A percentile compares a stretch with the other conserved stretches of the same genome.
phyloP scores from a whole-genome alignment of 345 rosid species.

The Odontarrhena argentea region DNA sequence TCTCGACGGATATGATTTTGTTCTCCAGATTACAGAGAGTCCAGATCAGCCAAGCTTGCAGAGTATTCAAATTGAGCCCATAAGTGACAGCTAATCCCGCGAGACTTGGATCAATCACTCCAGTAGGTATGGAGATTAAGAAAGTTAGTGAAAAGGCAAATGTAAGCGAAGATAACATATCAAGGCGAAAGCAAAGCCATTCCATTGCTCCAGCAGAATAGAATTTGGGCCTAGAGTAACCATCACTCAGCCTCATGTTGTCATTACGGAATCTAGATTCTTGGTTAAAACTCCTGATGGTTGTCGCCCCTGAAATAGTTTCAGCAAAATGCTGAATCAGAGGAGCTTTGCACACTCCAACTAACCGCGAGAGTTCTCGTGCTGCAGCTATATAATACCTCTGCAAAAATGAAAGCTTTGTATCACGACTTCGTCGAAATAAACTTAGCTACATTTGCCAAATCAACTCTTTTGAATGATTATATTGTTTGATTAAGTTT shows the following conservation, averaged over 20 bases:
- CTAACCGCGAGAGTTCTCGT: conserved; percentile 70
- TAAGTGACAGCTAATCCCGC: conserved; percentile 89
- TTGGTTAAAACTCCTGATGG: conserved; percentile 81
- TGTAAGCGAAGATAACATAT: conserved; percentile 63
- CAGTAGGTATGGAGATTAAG: conserved; percentile 64
- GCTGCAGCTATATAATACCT: conserved; percentile 70
- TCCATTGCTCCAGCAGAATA: conserved; percentile 68
- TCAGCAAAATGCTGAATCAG: conserved; percentile 84
- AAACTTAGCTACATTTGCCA: background rate
- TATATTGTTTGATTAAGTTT: background rate
- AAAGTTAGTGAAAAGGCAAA: conserved; percentile 72
- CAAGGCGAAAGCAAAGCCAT: conserved; percentile 85
- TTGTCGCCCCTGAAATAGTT: conserved; percentile 74
- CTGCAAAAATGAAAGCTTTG: conserved; percentile 46
- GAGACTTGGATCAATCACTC: conserved; percentile 72
- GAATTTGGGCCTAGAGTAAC: conserved; percentile 67
- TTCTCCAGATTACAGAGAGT: conserved; percentile 68
- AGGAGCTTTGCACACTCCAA: conserved; percentile 84
- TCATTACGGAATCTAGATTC: conserved; percentile 63
- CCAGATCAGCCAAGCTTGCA: conserved; percentile 77
- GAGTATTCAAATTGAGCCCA: conserved; percentile 69
- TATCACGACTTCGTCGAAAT: conserved; percentile 3
- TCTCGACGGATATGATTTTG: conserved; percentile 84
- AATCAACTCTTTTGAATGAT: conserved; percentile 9
- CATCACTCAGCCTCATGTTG: conserved; percentile 65